Evolutionary conservation across 345 rosid genomes (phyloP).

Genomic region (Eutrema japonicum): DNA sequence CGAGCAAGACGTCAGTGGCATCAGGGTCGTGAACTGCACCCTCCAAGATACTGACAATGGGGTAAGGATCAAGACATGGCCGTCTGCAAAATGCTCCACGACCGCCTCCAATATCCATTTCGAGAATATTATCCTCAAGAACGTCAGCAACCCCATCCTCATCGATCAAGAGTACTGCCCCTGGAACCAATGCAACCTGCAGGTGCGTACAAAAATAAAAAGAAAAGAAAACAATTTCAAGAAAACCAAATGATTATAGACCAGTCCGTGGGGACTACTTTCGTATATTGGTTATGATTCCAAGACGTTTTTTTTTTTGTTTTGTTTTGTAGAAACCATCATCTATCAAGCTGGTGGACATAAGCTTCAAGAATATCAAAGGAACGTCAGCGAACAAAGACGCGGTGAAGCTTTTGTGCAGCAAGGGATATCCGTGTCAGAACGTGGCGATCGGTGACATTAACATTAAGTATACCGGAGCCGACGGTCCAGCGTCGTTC

Average conservation of each 20-base stretch:
- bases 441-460: constrained; percentile 49
- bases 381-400: constrained; percentile 55
- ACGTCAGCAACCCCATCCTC: constrained; percentile 67
- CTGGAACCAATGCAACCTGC: constrained; percentile 40
- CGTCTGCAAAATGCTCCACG: constrained; percentile 50
- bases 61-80: constrained; percentile 72
- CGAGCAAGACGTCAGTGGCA: constrained; percentile 61
- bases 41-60: constrained; percentile 62
- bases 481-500: constrained; percentile 39
- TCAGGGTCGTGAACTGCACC: constrained; percentile 56
- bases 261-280: neutral
- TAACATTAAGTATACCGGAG: constrained; percentile 46
- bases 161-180: constrained; percentile 62
- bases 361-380: constrained; percentile 40
- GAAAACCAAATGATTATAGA: neutral
- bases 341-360: constrained; percentile 33
- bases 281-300: neutral
- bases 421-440: constrained; percentile 50
- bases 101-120: constrained; percentile 51
- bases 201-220: constrained; percentile 10
- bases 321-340: constrained; percentile 31
- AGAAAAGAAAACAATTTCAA: too few species aligned
- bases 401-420: constrained; percentile 55
- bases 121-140: constrained; percentile 52
- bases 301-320: neutral